Conservation (phyloP, 805 yeast species). For the Candida nemodendra region DNA sequence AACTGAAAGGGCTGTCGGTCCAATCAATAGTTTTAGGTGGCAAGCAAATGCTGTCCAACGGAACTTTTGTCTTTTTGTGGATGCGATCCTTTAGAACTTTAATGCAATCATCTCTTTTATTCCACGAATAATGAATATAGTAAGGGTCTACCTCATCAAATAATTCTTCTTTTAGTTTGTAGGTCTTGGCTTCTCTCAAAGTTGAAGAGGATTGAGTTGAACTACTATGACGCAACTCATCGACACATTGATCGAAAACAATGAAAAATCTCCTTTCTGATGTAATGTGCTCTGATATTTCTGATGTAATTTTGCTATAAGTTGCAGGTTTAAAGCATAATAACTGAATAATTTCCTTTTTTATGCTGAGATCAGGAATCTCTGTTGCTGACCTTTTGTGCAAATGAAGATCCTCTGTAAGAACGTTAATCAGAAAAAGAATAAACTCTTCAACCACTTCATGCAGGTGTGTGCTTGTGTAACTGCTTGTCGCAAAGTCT, state of each 20-base stretch:
- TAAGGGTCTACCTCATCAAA: constrained; percentile 70
- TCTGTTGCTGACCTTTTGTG: constrained; percentile 47
- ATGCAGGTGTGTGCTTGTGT: constrained; percentile 27
- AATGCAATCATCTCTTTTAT: constrained; percentile 82
- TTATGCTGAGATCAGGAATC: constrained; percentile 49
- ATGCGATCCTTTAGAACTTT: constrained; percentile 53
- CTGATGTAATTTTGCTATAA: constrained; percentile 65
- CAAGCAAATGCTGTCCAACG: constrained; percentile 50
- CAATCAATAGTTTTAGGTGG: constrained; percentile 49
- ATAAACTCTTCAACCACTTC: constrained; percentile 77
- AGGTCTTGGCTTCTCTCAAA: constrained; percentile 58
- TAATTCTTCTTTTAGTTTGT: constrained; percentile 59
- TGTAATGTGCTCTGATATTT: constrained; percentile 73
- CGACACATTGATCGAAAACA: constrained; percentile 49
- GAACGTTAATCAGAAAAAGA: constrained; percentile 60
- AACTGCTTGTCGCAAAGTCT: constrained; percentile 43
- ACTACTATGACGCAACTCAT: constrained; percentile 49
- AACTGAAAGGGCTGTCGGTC: constrained; percentile 38
- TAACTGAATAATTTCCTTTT: constrained; percentile 75
- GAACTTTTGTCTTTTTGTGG: constrained; percentile 37
- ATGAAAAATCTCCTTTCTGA: constrained; percentile 72
- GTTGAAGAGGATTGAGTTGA: constrained; percentile 31
- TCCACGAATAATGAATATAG: constrained; percentile 72
- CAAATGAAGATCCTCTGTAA: constrained; percentile 66
- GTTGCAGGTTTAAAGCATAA: constrained; percentile 74